phyloP scores from a whole-genome alignment of 2,329 filamentous ascomycete genomes.

The Colletotrichum destructivum region DNA sequence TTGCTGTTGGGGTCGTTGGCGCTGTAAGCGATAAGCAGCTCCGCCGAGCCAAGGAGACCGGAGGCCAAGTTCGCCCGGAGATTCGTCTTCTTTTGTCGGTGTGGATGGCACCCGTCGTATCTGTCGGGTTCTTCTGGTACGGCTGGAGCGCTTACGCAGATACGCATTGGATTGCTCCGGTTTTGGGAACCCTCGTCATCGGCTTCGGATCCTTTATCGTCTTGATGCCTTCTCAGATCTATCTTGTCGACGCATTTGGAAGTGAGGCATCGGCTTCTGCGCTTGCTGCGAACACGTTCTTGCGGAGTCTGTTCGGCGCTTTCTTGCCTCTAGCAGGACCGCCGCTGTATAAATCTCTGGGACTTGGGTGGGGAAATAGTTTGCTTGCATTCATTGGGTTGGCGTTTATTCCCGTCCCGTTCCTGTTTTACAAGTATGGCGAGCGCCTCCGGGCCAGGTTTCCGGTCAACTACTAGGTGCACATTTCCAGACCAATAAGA shows the following conservation, averaged over 20 bases:
- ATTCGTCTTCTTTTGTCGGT: conserved; percentile 18
- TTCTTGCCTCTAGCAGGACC: conserved; percentile 39
- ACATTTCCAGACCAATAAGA: neutral
- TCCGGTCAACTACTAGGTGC: conserved; percentile 16
- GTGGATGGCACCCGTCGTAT: conserved; percentile 15
- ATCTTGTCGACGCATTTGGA: conserved; percentile 49
- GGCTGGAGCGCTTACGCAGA: conserved; percentile 69
- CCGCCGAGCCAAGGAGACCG: conserved; percentile 1
- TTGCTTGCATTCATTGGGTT: conserved; percentile 41
- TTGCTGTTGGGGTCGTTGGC: conserved; percentile 22
- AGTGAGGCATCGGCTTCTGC: conserved; percentile 29
- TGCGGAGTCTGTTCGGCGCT: conserved; percentile 35
- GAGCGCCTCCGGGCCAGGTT: conserved; percentile 17
- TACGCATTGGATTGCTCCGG: conserved; percentile 72
- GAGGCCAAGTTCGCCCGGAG: conserved; percentile 6
- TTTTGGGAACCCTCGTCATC: conserved; percentile 69
- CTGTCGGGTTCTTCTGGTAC: conserved; percentile 68
- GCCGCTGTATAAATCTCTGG: conserved; percentile 38
- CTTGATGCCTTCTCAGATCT: conserved; percentile 46
- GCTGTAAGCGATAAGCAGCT: conserved; percentile 25
- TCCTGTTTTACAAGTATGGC: conserved; percentile 31
- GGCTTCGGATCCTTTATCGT: conserved; percentile 63
- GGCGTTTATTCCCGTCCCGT: conserved; percentile 29
- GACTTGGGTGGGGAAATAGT: conserved; percentile 44
- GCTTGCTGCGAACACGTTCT: conserved; percentile 18